phyloP scores from a whole-genome alignment of 805 yeast species.

The Starmerella khaoyaiensis region DNA sequence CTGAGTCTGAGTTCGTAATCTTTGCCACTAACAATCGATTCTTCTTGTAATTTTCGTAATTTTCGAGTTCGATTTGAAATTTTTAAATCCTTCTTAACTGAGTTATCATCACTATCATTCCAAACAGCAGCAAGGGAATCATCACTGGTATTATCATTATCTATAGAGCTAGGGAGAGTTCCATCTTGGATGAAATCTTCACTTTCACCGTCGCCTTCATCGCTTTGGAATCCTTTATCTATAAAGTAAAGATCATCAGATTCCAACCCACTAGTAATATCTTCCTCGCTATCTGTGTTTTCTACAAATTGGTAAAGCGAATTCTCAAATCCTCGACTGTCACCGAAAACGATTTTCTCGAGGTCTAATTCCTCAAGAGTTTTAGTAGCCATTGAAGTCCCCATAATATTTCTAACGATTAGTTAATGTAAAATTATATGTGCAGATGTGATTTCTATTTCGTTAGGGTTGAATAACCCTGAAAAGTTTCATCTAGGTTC shows the following conservation, averaged over 20 bases:
- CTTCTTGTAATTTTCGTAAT: slow-evolving; percentile 49
- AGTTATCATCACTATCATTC: slow-evolving; percentile 88
- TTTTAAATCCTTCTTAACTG: slow-evolving; percentile 44
- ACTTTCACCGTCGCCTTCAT: slow-evolving; percentile 27
- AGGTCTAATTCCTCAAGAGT: slow-evolving; percentile 71
- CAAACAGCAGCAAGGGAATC: slow-evolving; percentile 35
- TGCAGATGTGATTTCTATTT: slow-evolving; percentile 2
- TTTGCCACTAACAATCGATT: slow-evolving; percentile 42
- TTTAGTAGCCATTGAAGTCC: slow-evolving; percentile 37
- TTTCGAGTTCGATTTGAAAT: slow-evolving; percentile 53
- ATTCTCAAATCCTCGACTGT: slow-evolving; percentile 54
- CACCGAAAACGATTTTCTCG: slow-evolving; percentile 85
- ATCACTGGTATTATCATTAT: slow-evolving; percentile 25
- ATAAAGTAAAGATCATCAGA: slow-evolving; percentile 44
- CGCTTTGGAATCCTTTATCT: slow-evolving; percentile 33
- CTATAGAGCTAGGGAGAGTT: slow-evolving; percentile 24
- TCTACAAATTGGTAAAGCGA: slow-evolving; percentile 42
- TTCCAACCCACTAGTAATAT: slow-evolving; percentile 26
- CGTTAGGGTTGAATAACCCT: neutral
- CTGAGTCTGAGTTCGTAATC: slow-evolving; percentile 53
- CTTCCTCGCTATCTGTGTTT: slow-evolving; percentile 27
- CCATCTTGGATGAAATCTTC: slow-evolving; percentile 25
- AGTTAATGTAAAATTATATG: neutral
- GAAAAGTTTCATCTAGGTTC: neutral
- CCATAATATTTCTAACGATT: neutral